Base-by-base conservation (phyloP, 1,284 basidiomycete species). In the Neotropicomus parvogracilis region DNA sequence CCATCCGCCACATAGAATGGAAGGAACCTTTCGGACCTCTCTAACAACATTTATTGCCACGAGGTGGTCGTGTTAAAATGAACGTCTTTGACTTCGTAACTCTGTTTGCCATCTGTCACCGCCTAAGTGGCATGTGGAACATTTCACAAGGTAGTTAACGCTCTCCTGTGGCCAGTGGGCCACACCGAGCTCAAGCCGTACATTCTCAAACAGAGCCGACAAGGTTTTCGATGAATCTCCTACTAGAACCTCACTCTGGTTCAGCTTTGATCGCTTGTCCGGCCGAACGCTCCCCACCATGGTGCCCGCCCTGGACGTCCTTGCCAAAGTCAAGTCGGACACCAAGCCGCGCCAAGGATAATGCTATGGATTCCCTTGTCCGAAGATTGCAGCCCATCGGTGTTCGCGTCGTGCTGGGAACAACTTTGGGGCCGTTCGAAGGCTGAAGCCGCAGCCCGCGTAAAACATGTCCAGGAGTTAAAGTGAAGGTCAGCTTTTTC, bases 381-480 rank as follows among this genome's bases (percentile, higher is more conserved):
- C 46, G 56, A 54, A 37, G 52, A 33, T 46, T 52, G 48, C 45
- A 45, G 35, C 26, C 36, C 28, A 19, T 41, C 34, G 44, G 39
- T 36, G 36, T 33, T 27, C 53, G 63, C 6, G 43, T 21, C 13
- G 4, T 24, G 29, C 31, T 36, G 12, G 50, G 24, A 16, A 21
- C 20, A 24, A 3, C 12, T n/a, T 40, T 55, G 26, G 37, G 17
- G 34, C 24, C 28, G 36, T 44, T 49, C 33, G 49, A 35, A 19
- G 48, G 3, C 39, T 49, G 54, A 7, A 53, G 48, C 26, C 44
- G 53, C 27, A 73, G 53, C 10, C 72, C 71, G 16, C 68, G 63
- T 34, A 68, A 48, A 38, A 73, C 49, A 45, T 73, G 71, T 24
- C 64, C 58, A 5, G 70, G 72, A 1, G 72, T 69, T 40, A 73